A percentile compares a stretch with the other conserved stretches of the same genome.
These are phyloP conservation scores for Vitis rotundifolia DNA, from an alignment of 164 flowering plant species.

Conservation along the genomic window DNA sequence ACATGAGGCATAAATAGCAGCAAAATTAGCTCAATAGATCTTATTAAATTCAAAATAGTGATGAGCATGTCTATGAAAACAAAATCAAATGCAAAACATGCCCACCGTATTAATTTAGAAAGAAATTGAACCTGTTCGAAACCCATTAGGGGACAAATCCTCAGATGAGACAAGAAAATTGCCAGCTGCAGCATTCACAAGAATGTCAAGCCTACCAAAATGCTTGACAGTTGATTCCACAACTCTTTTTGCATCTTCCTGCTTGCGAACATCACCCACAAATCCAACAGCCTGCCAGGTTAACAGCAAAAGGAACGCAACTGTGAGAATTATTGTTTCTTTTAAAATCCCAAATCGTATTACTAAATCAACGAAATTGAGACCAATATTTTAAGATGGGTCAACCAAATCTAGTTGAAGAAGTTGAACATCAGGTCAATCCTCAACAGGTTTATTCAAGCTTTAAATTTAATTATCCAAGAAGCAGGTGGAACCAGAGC, in stretches of 20 bases:
- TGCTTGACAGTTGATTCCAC: constrained; percentile 70
- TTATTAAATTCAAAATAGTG: too few relatives aligned
- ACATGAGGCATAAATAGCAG: too few relatives aligned
- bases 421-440: too few relatives aligned
- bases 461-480: too few relatives aligned
- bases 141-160: constrained; percentile 91
- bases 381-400: too few relatives aligned
- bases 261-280: constrained; percentile 87
- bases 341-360: too few relatives aligned
- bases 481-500: too few relatives aligned
- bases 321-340: not conserved
- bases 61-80: not conserved
- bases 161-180: constrained; percentile 85
- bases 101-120: not conserved
- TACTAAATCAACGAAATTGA: too few relatives aligned
- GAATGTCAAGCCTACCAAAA: constrained; percentile 84
- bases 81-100: not conserved
- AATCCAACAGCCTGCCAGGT: constrained; percentile 75
- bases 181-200: constrained; percentile 94
- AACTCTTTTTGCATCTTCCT: constrained; percentile 77
- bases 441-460: too few relatives aligned
- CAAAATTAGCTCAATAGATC: too few relatives aligned
- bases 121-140: constrained; percentile 63
- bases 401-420: too few relatives aligned
- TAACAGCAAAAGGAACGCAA: not conserved